A percentile compares a stretch with the other conserved stretches of the same genome.
These are phyloP conservation scores for Biscogniauxia sp. DNA, from an alignment of 2,329 filamentous ascomycete species.

Conservation along the genomic window DNA sequence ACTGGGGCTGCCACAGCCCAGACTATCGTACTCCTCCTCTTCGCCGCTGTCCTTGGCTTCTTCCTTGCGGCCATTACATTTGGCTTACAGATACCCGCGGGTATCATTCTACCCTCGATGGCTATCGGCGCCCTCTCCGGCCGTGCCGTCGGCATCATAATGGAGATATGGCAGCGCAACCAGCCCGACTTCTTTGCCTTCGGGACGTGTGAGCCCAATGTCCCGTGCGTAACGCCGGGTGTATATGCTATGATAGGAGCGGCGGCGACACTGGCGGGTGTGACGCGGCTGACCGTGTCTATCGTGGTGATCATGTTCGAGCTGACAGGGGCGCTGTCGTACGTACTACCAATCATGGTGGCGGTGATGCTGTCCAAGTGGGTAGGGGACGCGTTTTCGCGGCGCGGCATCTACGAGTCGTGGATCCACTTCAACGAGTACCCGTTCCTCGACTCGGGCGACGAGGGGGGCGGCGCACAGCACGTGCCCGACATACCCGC, in stretches of 20 bases:
- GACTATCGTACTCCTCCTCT: constrained; percentile 77
- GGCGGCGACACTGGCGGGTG: constrained; percentile 87
- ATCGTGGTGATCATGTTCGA: constrained; percentile 99
- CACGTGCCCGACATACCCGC: constrained; percentile 76
- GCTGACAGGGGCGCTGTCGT: constrained; percentile 90
- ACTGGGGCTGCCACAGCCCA: constrained; percentile 78
- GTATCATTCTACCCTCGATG: constrained; percentile 94
- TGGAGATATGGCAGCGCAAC: constrained; percentile 82
- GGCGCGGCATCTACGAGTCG: constrained; percentile 91
- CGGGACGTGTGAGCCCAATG: constrained; percentile 76
- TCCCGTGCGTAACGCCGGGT: constrained; percentile 86
- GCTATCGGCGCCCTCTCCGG: constrained; percentile 90
- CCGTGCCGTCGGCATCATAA: constrained; percentile 81
- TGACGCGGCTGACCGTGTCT: constrained; percentile 94
- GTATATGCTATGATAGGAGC: constrained; percentile 97
- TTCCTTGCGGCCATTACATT: constrained; percentile 86
- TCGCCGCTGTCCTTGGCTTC: constrained; percentile 82
- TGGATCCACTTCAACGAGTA: constrained; percentile 98
- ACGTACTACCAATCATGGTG: constrained; percentile 98
- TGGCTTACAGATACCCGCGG: constrained; percentile 89
- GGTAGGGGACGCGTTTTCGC: constrained; percentile 93
- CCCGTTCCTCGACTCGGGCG: constrained; percentile 89
- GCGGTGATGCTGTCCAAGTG: constrained; percentile 98
- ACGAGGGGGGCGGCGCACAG: constrained; percentile 54
- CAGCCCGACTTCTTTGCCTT: constrained; percentile 79